phyloP scores from a whole-genome alignment of 1,284 basidiomycete species.

The Marasmius tenuissimus region DNA sequence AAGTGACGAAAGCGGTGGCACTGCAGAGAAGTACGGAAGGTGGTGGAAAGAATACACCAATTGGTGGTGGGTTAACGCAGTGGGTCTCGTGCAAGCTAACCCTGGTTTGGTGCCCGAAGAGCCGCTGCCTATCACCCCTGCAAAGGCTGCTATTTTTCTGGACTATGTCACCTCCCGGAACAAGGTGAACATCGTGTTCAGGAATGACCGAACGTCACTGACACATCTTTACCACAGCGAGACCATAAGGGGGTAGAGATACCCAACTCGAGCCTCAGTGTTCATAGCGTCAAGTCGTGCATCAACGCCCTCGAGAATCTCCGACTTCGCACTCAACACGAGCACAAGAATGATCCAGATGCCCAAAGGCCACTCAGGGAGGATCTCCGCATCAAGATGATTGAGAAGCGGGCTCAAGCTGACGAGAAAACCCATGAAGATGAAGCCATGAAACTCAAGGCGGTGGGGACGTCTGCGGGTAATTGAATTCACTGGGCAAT shows the following conservation, averaged over 20 bases:
- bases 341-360: background rate
- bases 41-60: too few species aligned
- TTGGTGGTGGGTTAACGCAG: too few species aligned
- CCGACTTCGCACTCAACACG: background rate
- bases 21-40: too few species aligned
- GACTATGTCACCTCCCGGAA: slow-evolving; percentile 1
- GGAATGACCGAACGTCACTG: background rate
- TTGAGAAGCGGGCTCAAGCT: background rate
- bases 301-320: slow-evolving; percentile 6
- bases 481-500: background rate
- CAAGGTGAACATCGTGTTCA: background rate
- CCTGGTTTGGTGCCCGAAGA: background rate
- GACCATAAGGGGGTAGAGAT: background rate
- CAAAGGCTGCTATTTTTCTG: slow-evolving; percentile 4
- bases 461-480: slow-evolving; percentile 1
- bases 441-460: slow-evolving; percentile 1
- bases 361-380: background rate
- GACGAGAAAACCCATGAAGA: background rate
- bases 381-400: slow-evolving; percentile 1
- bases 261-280: background rate
- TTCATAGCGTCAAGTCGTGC: background rate
- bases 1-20: too few species aligned
- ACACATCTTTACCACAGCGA: background rate
- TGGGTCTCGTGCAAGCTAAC: too few species aligned
- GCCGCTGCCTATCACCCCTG: slow-evolving; percentile 2